Conservation (phyloP, 305 asterid genomes). For the Ruellia speciosa region DNA sequence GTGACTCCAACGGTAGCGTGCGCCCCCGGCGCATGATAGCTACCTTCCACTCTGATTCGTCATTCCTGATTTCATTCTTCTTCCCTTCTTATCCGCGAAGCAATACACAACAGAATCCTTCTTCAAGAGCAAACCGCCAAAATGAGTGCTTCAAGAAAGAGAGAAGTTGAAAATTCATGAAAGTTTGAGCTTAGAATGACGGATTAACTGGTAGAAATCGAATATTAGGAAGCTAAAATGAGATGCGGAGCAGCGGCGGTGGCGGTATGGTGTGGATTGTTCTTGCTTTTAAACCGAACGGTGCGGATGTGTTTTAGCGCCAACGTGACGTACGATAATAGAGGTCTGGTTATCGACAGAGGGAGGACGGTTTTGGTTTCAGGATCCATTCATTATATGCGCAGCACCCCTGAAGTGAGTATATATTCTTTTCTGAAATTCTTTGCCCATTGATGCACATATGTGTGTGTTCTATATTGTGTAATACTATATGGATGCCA, state of each 20-base stretch:
- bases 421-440: neutral
- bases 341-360: conserved; percentile 75
- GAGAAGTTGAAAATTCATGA: too few species aligned
- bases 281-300: conserved; percentile 18
- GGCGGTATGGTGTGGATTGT: neutral
- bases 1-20: neutral
- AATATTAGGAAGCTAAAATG: neutral
- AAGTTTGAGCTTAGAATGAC: neutral
- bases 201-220: neutral
- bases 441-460: neutral
- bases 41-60: neutral
- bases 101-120: too few species aligned
- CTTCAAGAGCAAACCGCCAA: too few species aligned
- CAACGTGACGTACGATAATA: conserved; percentile 84
- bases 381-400: conserved; percentile 91
- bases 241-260: neutral
- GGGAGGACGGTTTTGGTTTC: conserved; percentile 58
- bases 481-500: neutral
- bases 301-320: conserved; percentile 43
- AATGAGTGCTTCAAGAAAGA: too few species aligned
- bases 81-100: too few species aligned
- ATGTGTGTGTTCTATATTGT: neutral
- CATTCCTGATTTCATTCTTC: neutral
- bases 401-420: conserved; percentile 82
- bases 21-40: neutral